Conservation (phyloP, 352 stramenopile species). For the Globisporangium cederbergense region DNA sequence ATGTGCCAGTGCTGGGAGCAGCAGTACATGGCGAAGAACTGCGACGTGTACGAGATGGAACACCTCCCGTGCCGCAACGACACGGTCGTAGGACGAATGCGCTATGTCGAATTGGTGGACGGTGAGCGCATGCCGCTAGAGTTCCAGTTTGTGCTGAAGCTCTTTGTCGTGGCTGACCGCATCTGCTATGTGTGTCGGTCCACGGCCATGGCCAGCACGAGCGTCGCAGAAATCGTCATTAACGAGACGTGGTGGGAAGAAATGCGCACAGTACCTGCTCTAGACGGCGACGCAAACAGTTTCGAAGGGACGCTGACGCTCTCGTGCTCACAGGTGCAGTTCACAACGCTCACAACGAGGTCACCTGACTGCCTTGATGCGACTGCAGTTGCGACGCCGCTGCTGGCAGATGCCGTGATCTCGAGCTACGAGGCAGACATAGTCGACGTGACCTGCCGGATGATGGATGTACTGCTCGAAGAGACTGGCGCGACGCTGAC, state of each 20-base stretch:
- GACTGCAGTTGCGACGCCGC: no score
- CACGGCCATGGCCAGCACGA: not conserved
- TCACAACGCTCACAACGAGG: not conserved
- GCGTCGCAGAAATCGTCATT: not conserved
- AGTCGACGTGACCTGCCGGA: not conserved
- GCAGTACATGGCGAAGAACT: not conserved
- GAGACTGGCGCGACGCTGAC: not conserved
- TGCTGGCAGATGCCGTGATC: not conserved
- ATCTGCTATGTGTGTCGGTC: not conserved
- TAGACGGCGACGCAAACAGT: not conserved
- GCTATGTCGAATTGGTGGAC: not conserved
- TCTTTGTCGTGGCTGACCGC: not conserved
- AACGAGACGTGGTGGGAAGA: constrained; percentile 7
- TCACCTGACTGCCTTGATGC: no score
- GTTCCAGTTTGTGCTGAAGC: not conserved
- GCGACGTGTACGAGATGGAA: not conserved
- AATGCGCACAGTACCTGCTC: not conserved
- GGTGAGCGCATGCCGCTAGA: not conserved
- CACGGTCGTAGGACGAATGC: not conserved
- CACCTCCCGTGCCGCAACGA: not conserved
- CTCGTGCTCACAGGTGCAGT: not conserved
- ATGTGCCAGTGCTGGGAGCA: constrained; percentile 9
- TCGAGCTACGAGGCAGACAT: not conserved
- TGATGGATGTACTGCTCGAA: not conserved
- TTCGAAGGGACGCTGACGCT: not conserved